Percentiles rank a stretch among this genome's conserved stretches.
phyloP scores from a whole-genome alignment of 768 basidiomycete species.

The Termitomyces bulborhizus region DNA sequence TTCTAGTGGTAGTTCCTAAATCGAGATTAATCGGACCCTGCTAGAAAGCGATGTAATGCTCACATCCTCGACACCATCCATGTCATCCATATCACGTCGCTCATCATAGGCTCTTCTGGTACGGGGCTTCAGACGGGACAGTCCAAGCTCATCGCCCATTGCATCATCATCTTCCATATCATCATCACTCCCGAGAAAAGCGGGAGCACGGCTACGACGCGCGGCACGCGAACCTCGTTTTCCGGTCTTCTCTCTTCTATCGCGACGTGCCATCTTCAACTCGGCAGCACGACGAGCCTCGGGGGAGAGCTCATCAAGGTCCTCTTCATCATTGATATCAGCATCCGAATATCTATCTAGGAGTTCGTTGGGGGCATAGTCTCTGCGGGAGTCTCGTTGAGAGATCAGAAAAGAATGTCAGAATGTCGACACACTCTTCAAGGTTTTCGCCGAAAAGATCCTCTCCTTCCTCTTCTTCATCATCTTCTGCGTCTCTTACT shows the following conservation, averaged over 20 bases:
- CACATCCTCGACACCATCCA: slow-evolving; percentile 85
- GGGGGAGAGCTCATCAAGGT: slow-evolving; percentile 59
- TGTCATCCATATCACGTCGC: slow-evolving; percentile 81
- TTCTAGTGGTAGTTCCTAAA: slow-evolving; percentile 87
- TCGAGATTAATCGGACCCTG: slow-evolving; percentile 8
- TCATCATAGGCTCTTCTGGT: slow-evolving; percentile 94
- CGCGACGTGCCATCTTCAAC: slow-evolving; percentile 80
- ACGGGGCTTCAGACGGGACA: slow-evolving; percentile 71
- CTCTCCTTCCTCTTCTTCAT: slow-evolving; percentile 81
- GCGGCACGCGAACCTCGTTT: slow-evolving; percentile 69
- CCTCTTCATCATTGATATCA: slow-evolving; percentile 80
- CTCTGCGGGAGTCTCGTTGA: slow-evolving; percentile 35
- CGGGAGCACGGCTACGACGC: slow-evolving; percentile 74
- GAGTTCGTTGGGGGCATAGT: slow-evolving; percentile 78
- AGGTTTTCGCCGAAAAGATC: slow-evolving; percentile 86
- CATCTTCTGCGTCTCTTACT: slow-evolving; percentile 58
- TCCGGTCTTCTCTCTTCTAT: slow-evolving; percentile 66
- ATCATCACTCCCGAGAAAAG: slow-evolving; percentile 81
- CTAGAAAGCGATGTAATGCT: slow-evolving; percentile 20
- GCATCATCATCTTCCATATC: slow-evolving; percentile 73
- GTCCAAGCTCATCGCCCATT: slow-evolving; percentile 58
- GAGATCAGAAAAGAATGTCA: slow-evolving; percentile 5
- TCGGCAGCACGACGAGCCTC: slow-evolving; percentile 79
- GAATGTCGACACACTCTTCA: slow-evolving; percentile 48
- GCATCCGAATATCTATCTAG: slow-evolving; percentile 86